Percentiles rank a stretch among this genome's conserved stretches.
phyloP scores from a whole-genome alignment of 495 filamentous ascomycete genomes.

The Annulohypoxylon bovei region DNA sequence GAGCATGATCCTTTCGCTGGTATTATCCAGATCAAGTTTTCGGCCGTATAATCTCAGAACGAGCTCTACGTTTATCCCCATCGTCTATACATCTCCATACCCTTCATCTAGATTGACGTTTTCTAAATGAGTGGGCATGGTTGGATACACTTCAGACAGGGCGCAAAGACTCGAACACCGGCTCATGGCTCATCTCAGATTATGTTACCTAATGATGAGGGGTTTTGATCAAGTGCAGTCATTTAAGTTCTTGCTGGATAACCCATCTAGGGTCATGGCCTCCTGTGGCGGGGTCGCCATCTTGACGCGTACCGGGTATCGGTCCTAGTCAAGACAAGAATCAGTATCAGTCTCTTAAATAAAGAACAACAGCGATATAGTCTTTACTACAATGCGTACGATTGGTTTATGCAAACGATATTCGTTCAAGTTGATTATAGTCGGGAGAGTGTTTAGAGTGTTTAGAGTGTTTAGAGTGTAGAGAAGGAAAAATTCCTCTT shows the following conservation, averaged over 20 bases:
- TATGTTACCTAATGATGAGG: slow-evolving; percentile 49
- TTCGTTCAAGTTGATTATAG: slow-evolving; percentile 1
- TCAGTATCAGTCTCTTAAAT: slow-evolving; percentile 21
- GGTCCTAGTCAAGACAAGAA: slow-evolving; percentile 36
- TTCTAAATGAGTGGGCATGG: slow-evolving; percentile 2
- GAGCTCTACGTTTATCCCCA: slow-evolving; percentile 37
- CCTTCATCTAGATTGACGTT: slow-evolving; percentile 5
- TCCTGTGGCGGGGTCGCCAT: slow-evolving; percentile 35
- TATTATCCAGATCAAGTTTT: slow-evolving; percentile 99
- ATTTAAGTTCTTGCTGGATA: slow-evolving; percentile 45
- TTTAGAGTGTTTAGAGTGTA: slow-evolving; percentile 13
- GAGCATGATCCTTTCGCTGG: slow-evolving; percentile 98
- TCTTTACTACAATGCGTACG: slow-evolving; percentile 37
- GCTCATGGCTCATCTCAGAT: slow-evolving; percentile 51
- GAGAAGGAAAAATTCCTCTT: neutral
- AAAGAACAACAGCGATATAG: neutral
- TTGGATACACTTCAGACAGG: slow-evolving; percentile 28
- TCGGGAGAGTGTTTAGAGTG: slow-evolving; percentile 14
- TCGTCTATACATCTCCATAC: slow-evolving; percentile 26
- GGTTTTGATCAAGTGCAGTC: slow-evolving; percentile 45
- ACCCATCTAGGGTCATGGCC: slow-evolving; percentile 47
- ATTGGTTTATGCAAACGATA: slow-evolving; percentile 10
- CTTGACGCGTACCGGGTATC: slow-evolving; percentile 48
- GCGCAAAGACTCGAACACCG: slow-evolving; percentile 48
- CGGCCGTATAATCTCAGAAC: slow-evolving; percentile 93